These are phyloP conservation scores for Annulohypoxylon bovei DNA, from an alignment of 495 filamentous ascomycete species.

Conservation along the genomic window DNA sequence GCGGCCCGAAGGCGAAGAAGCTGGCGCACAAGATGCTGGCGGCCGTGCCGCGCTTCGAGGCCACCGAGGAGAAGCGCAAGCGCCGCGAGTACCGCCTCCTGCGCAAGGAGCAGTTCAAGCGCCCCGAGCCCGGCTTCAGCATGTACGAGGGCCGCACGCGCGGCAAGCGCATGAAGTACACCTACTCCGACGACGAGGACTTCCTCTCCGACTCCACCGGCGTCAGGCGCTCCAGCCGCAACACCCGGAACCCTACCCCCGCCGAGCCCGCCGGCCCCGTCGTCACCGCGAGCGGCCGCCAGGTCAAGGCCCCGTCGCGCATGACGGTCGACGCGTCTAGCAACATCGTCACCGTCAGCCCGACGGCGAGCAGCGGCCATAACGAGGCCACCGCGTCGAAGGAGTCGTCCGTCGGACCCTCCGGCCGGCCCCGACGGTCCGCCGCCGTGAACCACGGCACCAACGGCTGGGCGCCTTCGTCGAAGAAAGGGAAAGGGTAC, in stretches of 20 bases:
- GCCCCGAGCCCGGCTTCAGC: constrained; percentile 89
- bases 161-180: constrained; percentile 95
- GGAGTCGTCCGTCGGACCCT: constrained; percentile 43
- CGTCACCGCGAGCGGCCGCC: constrained; percentile 91
- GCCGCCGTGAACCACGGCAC: constrained; percentile 55
- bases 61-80: constrained; percentile 93
- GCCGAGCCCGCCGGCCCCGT: constrained; percentile 75
- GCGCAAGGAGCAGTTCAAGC: constrained; percentile 86
- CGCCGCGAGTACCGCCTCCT: constrained; percentile 89
- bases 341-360: constrained; percentile 50
- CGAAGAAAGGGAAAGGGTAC: constrained; percentile 72
- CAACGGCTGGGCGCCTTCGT: constrained; percentile 62
- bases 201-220: constrained; percentile 72
- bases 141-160: constrained; percentile 95
- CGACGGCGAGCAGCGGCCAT: constrained; percentile 50
- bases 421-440: constrained; percentile 51
- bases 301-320: constrained; percentile 79
- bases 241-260: constrained; percentile 76
- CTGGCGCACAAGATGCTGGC: constrained; percentile 80
- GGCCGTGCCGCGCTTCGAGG: constrained; percentile 93
- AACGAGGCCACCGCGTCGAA: constrained; percentile 43
- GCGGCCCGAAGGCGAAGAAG: constrained; percentile 77
- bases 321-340: constrained; percentile 77
- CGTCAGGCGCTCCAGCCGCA: constrained; percentile 74
- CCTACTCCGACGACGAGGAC: constrained; percentile 90